phyloP scores from a whole-genome alignment of 2,329 filamentous ascomycete species.

The Fusarium sp. region DNA sequence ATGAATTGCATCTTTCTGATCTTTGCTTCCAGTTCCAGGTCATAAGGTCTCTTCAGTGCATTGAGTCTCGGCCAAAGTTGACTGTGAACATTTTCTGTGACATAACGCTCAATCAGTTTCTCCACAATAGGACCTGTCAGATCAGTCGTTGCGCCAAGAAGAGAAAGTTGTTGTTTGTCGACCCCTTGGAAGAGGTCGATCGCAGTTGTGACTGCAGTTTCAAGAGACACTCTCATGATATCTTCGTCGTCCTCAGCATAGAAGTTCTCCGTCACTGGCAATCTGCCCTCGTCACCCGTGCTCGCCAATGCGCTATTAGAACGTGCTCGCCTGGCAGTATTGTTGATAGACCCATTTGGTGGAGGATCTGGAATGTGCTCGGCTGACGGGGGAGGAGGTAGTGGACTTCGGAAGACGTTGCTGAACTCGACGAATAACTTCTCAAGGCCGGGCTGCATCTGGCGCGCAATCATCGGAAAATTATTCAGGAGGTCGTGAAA shows the following conservation, averaged over 20 bases:
- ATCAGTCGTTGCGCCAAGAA: constrained; percentile 91
- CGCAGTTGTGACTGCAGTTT: constrained; percentile 90
- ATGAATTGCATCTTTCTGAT: constrained; percentile 93
- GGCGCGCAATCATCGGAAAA: constrained; percentile 94
- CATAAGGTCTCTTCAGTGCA: constrained; percentile 80
- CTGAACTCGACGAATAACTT: constrained; percentile 90
- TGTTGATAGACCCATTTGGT: constrained; percentile 65
- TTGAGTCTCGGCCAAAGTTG: constrained; percentile 86
- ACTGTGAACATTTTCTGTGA: constrained; percentile 92
- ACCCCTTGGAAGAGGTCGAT: constrained; percentile 97
- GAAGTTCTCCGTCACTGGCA: constrained; percentile 68
- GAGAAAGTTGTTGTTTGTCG: constrained; percentile 92
- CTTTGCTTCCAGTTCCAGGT: constrained; percentile 86
- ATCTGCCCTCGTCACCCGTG: constrained; percentile 46
- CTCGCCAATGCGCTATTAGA: constrained; percentile 58
- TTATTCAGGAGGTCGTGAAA: constrained; percentile 90
- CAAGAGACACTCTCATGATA: constrained; percentile 85
- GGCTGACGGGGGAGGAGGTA: constrained; percentile 78
- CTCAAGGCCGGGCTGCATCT: constrained; percentile 94
- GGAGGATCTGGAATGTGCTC: constrained; percentile 66
- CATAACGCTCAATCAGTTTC: constrained; percentile 91
- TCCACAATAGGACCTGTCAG: constrained; percentile 92
- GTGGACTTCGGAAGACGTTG: constrained; percentile 82
- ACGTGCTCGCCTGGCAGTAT: constrained; percentile 64
- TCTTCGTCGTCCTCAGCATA: constrained; percentile 92